A percentile compares a stretch with the other conserved stretches of the same genome.
Conservation (phyloP, 345 rosid genomes). For the Camelina neglecta region DNA sequence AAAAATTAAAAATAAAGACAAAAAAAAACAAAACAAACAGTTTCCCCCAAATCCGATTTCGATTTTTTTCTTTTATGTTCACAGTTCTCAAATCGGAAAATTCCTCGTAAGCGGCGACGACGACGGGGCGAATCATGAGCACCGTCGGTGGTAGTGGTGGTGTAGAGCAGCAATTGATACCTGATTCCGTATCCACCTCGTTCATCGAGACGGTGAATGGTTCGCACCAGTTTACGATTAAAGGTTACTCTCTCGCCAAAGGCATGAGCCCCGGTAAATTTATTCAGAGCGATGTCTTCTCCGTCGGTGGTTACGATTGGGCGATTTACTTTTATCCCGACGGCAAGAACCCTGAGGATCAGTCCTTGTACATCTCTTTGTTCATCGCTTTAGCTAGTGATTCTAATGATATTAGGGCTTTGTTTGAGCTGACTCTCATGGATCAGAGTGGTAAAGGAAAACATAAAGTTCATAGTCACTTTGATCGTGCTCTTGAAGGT, state of each 20-base stretch:
- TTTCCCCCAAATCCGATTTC: constrained; percentile 22
- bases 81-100: constrained; percentile 18
- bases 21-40: neutral
- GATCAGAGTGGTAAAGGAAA: constrained; percentile 95
- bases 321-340: constrained; percentile 92
- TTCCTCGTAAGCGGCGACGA: neutral
- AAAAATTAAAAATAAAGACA: no score
- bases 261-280: constrained; percentile 83
- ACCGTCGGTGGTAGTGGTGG: constrained; percentile 31
- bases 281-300: constrained; percentile 78
- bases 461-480: constrained; percentile 93
- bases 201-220: constrained; percentile 84
- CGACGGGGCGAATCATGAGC: constrained; percentile 50
- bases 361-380: constrained; percentile 69
- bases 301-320: constrained; percentile 94
- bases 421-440: constrained; percentile 80
- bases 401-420: constrained; percentile 90
- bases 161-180: constrained; percentile 38
- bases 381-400: constrained; percentile 90
- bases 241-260: constrained; percentile 81
- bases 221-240: constrained; percentile 77
- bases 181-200: constrained; percentile 60
- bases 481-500: constrained; percentile 86
- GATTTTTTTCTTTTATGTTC: neutral
- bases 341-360: constrained; percentile 84